phyloP scores from a whole-genome alignment of 75 land plant genomes.

The Adiantum capillusveneris region DNA sequence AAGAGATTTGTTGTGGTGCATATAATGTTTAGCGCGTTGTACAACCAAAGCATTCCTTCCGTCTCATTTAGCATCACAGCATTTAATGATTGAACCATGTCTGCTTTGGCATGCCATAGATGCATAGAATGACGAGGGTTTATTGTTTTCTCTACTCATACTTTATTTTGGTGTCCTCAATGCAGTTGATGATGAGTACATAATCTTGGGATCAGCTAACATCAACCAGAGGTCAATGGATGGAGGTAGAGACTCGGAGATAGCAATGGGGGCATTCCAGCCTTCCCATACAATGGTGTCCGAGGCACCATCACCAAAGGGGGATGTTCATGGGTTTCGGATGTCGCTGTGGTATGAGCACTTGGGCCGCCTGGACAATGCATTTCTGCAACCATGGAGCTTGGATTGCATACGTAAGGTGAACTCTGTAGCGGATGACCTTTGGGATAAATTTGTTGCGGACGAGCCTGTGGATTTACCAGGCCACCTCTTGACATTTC shows the following conservation, averaged over 20 bases:
- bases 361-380: slow-evolving; percentile 64
- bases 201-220: slow-evolving; percentile 86
- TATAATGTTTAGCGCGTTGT: too few relatives aligned
- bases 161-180: too few relatives aligned
- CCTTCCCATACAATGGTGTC: slow-evolving; percentile 49
- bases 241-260: slow-evolving; percentile 85
- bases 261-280: slow-evolving; percentile 93
- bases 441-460: slow-evolving; percentile 66
- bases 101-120: too few relatives aligned
- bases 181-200: slow-evolving; percentile 96
- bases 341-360: slow-evolving; percentile 94
- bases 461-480: slow-evolving; percentile 63
- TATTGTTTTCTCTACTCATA: too few relatives aligned
- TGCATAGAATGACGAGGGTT: too few relatives aligned
- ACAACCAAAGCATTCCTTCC: too few relatives aligned
- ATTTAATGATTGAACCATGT: too few relatives aligned
- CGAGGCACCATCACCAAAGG: slow-evolving; percentile 62
- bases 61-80: too few relatives aligned
- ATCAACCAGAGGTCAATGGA: slow-evolving; percentile 98
- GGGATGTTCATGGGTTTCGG: slow-evolving; percentile 79
- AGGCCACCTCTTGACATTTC: slow-evolving; percentile 75
- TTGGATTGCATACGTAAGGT: slow-evolving; percentile 60
- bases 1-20: too few relatives aligned
- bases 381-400: slow-evolving; percentile 52
- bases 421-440: slow-evolving; percentile 59